Base-by-base conservation (phyloP, 129 eudicot species). In the Pseudognaphalium luteoalbum region DNA sequence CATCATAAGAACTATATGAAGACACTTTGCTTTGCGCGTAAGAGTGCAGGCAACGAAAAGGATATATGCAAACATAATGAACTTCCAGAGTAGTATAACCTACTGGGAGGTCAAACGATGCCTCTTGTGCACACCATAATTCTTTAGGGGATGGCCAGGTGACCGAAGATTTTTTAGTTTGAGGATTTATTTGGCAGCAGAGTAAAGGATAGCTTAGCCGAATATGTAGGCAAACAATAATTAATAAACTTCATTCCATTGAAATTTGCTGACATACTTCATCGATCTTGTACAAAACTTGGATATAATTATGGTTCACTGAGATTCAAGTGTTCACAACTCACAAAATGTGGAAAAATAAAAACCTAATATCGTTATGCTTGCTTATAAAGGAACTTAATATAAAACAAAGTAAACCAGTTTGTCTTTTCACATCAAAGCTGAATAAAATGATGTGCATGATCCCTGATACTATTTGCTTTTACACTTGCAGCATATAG, bases 401-500 rank as follows among this genome's bases (percentile, higher is more conserved):
- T 14, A 29, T 16, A 47, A 20, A 35, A 64, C 52, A 68, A 78
- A 47, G 56, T 17, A 34, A 47, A 63, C 42, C 61, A 70, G n/a
- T n/a, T 37, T 59, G 39, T 35, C 29, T 35, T 39, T 28, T 35
- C 81, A 37, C 33, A 78, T 78, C 52, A 33, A 59, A 28, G 47
- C 69, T 74, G 29, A 28, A 60, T 65, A 44, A 65, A 17, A 65
- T 25, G 34, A 41, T 30, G 60, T 15, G 11, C 47, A 21, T 14
- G 64, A 54, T 70, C n/a, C 64, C 54, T 59, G 22, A 78, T 29
- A 69, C 64, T 19, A 25, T 42, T 67, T 68, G 21, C 59, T 58
- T 81, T 34, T 19, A 64, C 60, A 20, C 71, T 81, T 79, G 81
- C 83, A 84, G 58, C 70, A 54, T 37, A 73, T 71, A 62, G 15